phyloP scores from a whole-genome alignment of 2,329 filamentous ascomycete species.

The Colletotrichum tofieldiae region DNA sequence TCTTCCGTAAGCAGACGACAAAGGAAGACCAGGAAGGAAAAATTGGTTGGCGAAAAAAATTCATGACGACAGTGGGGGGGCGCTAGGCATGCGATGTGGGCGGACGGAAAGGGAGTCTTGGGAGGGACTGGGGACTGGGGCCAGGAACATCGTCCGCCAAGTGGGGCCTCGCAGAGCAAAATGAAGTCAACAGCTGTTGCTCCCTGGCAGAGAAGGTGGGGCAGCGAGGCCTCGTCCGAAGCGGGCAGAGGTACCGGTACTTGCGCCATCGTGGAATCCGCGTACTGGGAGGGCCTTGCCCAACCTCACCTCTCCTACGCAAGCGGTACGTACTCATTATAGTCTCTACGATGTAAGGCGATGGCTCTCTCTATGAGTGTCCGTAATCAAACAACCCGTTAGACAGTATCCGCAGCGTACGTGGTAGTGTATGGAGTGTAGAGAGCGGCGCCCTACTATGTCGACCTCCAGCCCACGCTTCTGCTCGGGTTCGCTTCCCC shows the following conservation, averaged over 20 bases:
- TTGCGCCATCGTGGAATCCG: conserved; percentile 18
- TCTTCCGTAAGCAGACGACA: conserved; percentile 10
- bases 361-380: no score
- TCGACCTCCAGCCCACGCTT: not conserved
- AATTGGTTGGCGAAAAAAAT: conserved; percentile 4
- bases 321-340: no score
- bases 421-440: no score
- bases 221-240: conserved; percentile 10
- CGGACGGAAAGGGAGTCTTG: not conserved
- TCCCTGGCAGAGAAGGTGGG: not conserved
- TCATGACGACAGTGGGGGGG: conserved; percentile 38
- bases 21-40: not conserved
- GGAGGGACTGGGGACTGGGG: conserved; percentile 11
- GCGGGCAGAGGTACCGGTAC: conserved; percentile 33
- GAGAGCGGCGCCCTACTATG: no score
- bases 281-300: conserved; percentile 19
- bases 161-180: conserved; percentile 6
- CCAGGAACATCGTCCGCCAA: conserved; percentile 19
- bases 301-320: not conserved
- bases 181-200: conserved; percentile 1
- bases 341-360: no score
- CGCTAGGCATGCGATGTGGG: conserved; percentile 14
- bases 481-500: conserved; percentile 15
- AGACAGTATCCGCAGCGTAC: no score
- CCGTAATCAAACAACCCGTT: no score